These are phyloP conservation scores for Mollisiaceae sp. DNA, from an alignment of 2,329 filamentous ascomycete species.

Conservation along the genomic window DNA sequence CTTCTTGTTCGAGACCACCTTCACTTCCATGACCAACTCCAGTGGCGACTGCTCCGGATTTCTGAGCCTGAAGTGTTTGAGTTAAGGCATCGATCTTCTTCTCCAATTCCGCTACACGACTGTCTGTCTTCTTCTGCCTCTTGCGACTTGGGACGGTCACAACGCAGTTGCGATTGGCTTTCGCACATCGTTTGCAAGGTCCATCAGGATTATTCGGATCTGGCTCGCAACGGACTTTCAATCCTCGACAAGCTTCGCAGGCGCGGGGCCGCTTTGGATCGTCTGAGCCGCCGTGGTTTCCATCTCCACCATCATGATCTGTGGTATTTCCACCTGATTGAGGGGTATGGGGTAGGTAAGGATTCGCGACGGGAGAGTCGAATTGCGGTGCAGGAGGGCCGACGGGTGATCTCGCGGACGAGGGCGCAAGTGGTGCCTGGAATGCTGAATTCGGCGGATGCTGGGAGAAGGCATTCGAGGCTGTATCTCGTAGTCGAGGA, in stretches of 20 bases:
- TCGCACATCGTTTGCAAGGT: slow-evolving; percentile 48
- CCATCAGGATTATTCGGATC: slow-evolving; percentile 42
- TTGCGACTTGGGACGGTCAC: slow-evolving; percentile 49
- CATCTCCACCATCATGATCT: slow-evolving; percentile 16
- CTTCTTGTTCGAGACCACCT: slow-evolving; percentile 9
- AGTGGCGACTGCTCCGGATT: slow-evolving; percentile 26
- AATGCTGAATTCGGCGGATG: slow-evolving; percentile 15
- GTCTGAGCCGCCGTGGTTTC: slow-evolving; percentile 28
- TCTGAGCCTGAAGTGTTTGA: slow-evolving; percentile 43
- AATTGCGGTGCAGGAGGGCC: slow-evolving; percentile 19
- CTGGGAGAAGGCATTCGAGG: slow-evolving; percentile 17
- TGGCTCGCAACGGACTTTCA: slow-evolving; percentile 50
- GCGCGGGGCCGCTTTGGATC: slow-evolving; percentile 46
- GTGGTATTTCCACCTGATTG: slow-evolving; percentile 29
- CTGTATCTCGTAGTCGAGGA: slow-evolving; percentile 23
- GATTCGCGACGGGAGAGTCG: slow-evolving; percentile 19
- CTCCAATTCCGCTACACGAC: slow-evolving; percentile 50
- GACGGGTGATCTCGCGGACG: slow-evolving; percentile 18
- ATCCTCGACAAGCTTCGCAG: slow-evolving; percentile 49
- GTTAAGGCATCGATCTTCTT: slow-evolving; percentile 50
- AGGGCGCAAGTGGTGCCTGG: slow-evolving; percentile 23
- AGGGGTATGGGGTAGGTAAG: slow-evolving; percentile 37
- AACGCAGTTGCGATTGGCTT: slow-evolving; percentile 46
- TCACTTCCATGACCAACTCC: slow-evolving; percentile 4
- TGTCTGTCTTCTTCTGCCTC: slow-evolving; percentile 51